phyloP scores from a whole-genome alignment of 164 flowering plant genomes.

The Platanus orientalis region DNA sequence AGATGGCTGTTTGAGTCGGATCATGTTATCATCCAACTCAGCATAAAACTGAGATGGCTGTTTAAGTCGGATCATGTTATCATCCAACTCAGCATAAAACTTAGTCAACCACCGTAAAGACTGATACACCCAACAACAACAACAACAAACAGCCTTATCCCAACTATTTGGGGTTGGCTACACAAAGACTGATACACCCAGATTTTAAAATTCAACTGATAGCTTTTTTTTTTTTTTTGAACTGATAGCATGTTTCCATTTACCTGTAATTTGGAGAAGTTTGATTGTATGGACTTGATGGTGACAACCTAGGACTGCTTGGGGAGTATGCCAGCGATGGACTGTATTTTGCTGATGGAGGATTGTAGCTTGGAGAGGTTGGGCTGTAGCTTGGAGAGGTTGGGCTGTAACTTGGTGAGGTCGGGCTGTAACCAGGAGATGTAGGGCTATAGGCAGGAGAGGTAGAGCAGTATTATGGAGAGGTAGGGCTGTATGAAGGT shows the following conservation, averaged over 20 bases:
- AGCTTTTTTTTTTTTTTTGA: no score
- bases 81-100: no score
- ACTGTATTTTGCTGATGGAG: constrained; percentile 69
- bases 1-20: neutral
- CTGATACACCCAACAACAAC: no score
- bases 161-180: no score
- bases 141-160: no score
- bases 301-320: constrained; percentile 79
- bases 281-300: constrained; percentile 84
- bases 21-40: neutral
- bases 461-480: constrained; percentile 91
- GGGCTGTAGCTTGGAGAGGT: constrained; percentile 82
- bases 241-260: neutral
- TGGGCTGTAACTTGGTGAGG: constrained; percentile 81
- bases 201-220: neutral
- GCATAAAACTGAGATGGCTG: no score
- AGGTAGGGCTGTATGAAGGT: constrained; percentile 89
- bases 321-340: constrained; percentile 91
- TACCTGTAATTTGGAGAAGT: constrained; percentile 96
- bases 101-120: no score
- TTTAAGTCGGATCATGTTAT: neutral
- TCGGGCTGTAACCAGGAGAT: constrained; percentile 85
- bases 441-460: constrained; percentile 94
- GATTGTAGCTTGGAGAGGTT: constrained; percentile 61
- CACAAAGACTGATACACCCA: neutral